phyloP scores from a whole-genome alignment of 805 yeast genomes.

The Ogataea naganishii region DNA sequence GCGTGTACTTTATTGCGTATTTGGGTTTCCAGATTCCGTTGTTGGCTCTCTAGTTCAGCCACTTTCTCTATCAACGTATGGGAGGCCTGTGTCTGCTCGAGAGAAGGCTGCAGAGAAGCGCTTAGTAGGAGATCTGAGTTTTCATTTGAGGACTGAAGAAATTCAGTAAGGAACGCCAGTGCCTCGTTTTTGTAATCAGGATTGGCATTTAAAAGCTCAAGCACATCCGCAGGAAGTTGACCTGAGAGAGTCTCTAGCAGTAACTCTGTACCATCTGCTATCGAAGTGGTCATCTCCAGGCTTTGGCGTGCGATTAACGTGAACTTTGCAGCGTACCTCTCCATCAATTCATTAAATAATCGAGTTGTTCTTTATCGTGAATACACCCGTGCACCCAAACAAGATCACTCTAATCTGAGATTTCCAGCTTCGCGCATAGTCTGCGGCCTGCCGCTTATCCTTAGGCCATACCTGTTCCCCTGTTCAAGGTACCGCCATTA shows the following conservation, averaged over 20 bases:
- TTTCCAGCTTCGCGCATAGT: too few relatives aligned
- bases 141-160: conserved; percentile 37
- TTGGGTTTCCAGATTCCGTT: conserved; percentile 36
- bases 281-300: not conserved
- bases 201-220: conserved; percentile 18
- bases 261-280: conserved; percentile 12
- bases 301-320: too few relatives aligned
- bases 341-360: too few relatives aligned
- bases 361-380: too few relatives aligned
- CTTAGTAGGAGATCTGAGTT: conserved; percentile 26
- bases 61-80: conserved; percentile 55
- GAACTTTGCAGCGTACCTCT: too few relatives aligned
- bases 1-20: conserved; percentile 31
- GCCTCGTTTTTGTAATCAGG: conserved; percentile 27
- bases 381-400: too few relatives aligned
- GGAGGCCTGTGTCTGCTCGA: conserved; percentile 9
- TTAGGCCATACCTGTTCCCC: too few relatives aligned
- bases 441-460: too few relatives aligned
- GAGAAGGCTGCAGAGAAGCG: conserved; percentile 16
- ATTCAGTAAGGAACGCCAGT: conserved; percentile 23
- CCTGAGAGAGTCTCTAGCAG: conserved; percentile 27
- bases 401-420: too few relatives aligned
- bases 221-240: conserved; percentile 18
- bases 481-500: too few relatives aligned
- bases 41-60: conserved; percentile 60